A percentile compares a stretch with the other conserved stretches of the same genome.
Conservation (phyloP, 805 yeast species). For the Starmerella bacillaris region DNA sequence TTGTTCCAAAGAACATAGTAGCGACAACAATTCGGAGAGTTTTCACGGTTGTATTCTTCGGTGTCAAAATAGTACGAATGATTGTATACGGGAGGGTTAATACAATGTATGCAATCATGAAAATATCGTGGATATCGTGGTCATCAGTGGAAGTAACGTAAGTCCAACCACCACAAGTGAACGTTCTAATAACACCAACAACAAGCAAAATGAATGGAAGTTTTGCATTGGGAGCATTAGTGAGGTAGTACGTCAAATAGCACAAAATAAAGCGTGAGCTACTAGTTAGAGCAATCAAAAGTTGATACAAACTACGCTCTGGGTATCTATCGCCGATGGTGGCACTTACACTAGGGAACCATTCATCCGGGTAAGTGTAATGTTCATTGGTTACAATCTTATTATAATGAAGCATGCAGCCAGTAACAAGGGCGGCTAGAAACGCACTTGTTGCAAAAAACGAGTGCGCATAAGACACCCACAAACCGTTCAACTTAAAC, state of each 20-base stretch:
- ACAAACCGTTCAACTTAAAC: constrained; percentile 29
- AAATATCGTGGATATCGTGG: constrained; percentile 88
- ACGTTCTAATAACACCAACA: constrained; percentile 70
- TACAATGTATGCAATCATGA: constrained; percentile 80
- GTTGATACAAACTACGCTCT: constrained; percentile 80
- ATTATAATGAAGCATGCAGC: constrained; percentile 59
- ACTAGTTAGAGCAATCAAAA: constrained; percentile 77
- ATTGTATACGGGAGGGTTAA: constrained; percentile 85
- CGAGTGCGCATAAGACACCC: constrained; percentile 56
- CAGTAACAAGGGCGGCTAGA: constrained; percentile 53
- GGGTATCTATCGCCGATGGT: constrained; percentile 95
- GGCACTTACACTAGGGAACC: constrained; percentile 97
- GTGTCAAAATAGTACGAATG: constrained; percentile 36
- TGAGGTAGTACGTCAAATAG: constrained; percentile 31
- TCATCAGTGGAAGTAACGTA: constrained; percentile 94
- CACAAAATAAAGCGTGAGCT: constrained; percentile 72
- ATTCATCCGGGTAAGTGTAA: constrained; percentile 88
- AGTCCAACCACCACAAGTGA: constrained; percentile 98
- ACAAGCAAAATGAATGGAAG: constrained; percentile 22
- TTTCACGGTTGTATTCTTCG: constrained; percentile 31
- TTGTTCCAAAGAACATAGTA: constrained; percentile 47
- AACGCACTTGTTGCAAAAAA: constrained; percentile 59
- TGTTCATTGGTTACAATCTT: constrained; percentile 77
- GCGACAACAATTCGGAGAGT: constrained; percentile 32
- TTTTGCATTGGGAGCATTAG: constrained; percentile 23